Conservation (phyloP, 2,329 filamentous ascomycete species). For the Nigrospora sphaerica region DNA sequence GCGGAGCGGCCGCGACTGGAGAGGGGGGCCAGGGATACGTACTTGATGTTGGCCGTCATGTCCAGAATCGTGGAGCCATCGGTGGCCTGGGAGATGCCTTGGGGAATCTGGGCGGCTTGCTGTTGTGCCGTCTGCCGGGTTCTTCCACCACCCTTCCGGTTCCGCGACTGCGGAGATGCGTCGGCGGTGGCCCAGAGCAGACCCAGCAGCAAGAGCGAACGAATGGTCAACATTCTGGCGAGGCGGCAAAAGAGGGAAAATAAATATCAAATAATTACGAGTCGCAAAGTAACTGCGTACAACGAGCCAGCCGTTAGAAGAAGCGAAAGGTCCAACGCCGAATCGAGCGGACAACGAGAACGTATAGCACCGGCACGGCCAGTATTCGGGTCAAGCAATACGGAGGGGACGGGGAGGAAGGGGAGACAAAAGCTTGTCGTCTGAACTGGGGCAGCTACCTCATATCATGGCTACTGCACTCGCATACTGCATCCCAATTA, state of each 20-base stretch:
- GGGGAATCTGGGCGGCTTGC: constrained; percentile 20
- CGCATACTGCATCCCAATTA: too few species aligned
- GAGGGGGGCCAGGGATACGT: constrained; percentile 9
- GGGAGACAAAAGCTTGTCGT: too few species aligned
- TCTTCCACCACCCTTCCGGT: constrained; percentile 7
- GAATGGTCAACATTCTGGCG: constrained; percentile 17
- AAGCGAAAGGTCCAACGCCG: too few species aligned
- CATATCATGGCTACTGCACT: too few species aligned
- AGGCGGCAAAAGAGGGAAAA: constrained; percentile 2
- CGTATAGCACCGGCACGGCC: too few species aligned
- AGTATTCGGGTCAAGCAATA: too few species aligned
- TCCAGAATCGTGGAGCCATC: constrained; percentile 51
- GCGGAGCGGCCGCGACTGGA: neutral
- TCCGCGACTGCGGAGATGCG: constrained; percentile 12
- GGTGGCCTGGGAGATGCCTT: constrained; percentile 34
- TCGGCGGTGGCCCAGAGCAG: constrained; percentile 12
- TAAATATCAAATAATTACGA: neutral
- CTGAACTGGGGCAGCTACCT: too few species aligned
- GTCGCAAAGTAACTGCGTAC: too few species aligned
- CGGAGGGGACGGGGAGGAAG: too few species aligned
- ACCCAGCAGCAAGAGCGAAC: constrained; percentile 13
- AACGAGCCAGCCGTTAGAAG: too few species aligned
- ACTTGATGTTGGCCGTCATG: constrained; percentile 47
- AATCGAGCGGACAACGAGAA: too few species aligned
- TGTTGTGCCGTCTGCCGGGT: constrained; percentile 15